A percentile compares a stretch with the other conserved stretches of the same genome.
phyloP scores from a whole-genome alignment of 768 basidiomycete genomes.

The Lactifluus subvellereus region DNA sequence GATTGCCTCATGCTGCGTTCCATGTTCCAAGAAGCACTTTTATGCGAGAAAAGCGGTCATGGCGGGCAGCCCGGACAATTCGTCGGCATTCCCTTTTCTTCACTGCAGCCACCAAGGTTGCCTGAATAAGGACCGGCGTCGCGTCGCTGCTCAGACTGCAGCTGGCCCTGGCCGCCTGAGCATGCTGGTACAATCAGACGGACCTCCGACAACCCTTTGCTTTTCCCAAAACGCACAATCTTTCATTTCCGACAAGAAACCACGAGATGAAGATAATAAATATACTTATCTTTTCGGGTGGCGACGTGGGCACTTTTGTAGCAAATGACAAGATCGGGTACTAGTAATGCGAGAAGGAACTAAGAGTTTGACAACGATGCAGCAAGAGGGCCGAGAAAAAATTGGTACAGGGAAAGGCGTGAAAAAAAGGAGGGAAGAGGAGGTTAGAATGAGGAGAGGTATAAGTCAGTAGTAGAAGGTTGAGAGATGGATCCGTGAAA shows the following conservation, averaged over 20 bases:
- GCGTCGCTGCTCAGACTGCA: too few species aligned
- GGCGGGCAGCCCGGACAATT: too few species aligned
- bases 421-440: not conserved
- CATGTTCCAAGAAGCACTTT: too few species aligned
- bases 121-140: too few species aligned
- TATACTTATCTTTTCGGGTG: not conserved
- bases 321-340: not conserved
- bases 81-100: too few species aligned
- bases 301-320: not conserved
- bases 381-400: not conserved
- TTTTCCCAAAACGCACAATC: too few species aligned
- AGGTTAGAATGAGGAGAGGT: not conserved
- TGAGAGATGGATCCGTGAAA: not conserved
- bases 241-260: not conserved
- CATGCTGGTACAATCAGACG: not conserved
- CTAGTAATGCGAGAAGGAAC: not conserved
- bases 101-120: too few species aligned
- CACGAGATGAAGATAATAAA: not conserved
- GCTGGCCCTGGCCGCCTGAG: too few species aligned
- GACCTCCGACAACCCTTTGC: too few species aligned
- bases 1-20: too few species aligned
- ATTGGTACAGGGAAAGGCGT: not conserved
- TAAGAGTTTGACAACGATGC: slow-evolving; percentile 2
- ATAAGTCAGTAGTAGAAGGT: slow-evolving; percentile 1
- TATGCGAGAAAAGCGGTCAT: too few species aligned